A percentile compares a stretch with the other conserved stretches of the same genome.
Conservation (phyloP, 768 basidiomycete species). For the Pisolithus microcarpus region DNA sequence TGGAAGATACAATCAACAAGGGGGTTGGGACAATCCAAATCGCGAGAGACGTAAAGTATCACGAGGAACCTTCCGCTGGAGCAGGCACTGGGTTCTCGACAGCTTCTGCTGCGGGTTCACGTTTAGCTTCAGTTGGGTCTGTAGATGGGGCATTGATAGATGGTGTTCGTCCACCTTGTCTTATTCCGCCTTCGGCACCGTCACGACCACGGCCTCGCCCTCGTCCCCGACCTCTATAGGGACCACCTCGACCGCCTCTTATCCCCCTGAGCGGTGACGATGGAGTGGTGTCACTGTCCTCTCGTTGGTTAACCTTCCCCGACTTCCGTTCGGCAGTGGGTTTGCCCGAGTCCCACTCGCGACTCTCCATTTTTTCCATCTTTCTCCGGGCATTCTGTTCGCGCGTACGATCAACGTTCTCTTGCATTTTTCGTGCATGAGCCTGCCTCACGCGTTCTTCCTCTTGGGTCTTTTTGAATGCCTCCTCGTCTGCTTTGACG, state of each 20-base stretch:
- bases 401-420: slow-evolving; percentile 59
- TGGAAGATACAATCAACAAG: too few species aligned
- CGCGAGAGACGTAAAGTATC: too few species aligned
- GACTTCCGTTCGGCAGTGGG: slow-evolving; percentile 17
- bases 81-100: background rate
- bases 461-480: slow-evolving; percentile 66
- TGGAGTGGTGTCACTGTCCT: slow-evolving; percentile 5
- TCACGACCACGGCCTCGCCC: slow-evolving; percentile 19
- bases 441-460: slow-evolving; percentile 52
- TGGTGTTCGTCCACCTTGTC: background rate
- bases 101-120: background rate
- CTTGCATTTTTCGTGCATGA: slow-evolving; percentile 58
- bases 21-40: too few species aligned
- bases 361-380: slow-evolving; percentile 68
- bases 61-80: background rate
- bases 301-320: slow-evolving; percentile 3
- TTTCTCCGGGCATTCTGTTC: slow-evolving; percentile 77
- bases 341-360: slow-evolving; percentile 86
- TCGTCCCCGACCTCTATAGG: slow-evolving; percentile 31
- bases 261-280: slow-evolving; percentile 13
- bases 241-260: slow-evolving; percentile 24
- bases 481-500: slow-evolving; percentile 75
- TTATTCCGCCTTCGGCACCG: background rate
- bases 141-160: too few species aligned
- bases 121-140: background rate